Base-by-base conservation (phyloP, 306 rosid species). In the Pyrus bretschneideri region DNA sequence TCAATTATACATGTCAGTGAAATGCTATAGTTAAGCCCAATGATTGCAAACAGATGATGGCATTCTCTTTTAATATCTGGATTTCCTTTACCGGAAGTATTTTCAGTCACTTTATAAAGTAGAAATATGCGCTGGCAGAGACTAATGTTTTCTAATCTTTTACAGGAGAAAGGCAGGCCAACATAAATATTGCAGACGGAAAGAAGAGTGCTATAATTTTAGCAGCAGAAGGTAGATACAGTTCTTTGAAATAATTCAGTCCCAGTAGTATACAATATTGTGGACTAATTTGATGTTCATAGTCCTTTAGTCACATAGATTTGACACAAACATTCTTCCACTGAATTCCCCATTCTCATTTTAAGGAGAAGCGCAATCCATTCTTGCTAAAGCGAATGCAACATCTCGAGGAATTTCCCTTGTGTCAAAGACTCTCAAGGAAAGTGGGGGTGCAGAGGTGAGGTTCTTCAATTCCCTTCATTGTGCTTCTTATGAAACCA, bases 281-380 rank as follows among this genome's bases (percentile, higher is more conserved):
- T 67, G 38, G 78, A 22, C 63, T 45, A 71, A 63, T 63, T 69
- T 78, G 25, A 65, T 25, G 69, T 73, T 67, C 81, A 69, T 78
- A 55, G 74, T 85, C 73, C 80, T 29, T 69, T 72, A 5, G 54
- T 54, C 15, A 17, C 69, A 46, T 49, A 72, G 67, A 33, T 67
- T 8, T 67, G 40, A 9, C 62, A 30, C 69, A 7, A 40, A 15
- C 30, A 51, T 46, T 77, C 68, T 73, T 23, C 58, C 4, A 33
- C 51, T 74, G 82, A 75, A 74, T 74, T 78, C 60, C 80, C 31
- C 54, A 35, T 64, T 58, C 72, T 61, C 55, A 4, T 49, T 80
- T 67, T 71, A 65, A 95, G 99, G 99, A 80, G 99, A 95, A 85
- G 98, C 98, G 29, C 93, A 93, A 79, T 97, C 98, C 64, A 91